Percentiles rank a stretch among this genome's conserved stretches.
These are phyloP conservation scores for Stromatinia cepivora DNA, from an alignment of 2,329 filamentous ascomycete genomes.

Conservation along the genomic window DNA sequence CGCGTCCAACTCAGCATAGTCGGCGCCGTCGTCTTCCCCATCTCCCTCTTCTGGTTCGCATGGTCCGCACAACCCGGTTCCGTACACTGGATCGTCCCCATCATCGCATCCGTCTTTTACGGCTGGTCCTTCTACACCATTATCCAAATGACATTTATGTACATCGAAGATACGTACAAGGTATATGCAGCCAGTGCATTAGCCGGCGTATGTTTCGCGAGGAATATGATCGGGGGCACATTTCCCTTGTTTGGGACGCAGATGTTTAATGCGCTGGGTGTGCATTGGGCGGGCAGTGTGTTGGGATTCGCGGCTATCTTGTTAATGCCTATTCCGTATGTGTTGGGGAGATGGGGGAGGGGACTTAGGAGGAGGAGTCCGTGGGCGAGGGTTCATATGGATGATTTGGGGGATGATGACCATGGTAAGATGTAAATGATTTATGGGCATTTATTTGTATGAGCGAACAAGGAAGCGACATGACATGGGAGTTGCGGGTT, in stretches of 20 bases:
- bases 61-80: conserved; percentile 57
- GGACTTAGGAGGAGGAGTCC: conserved; percentile 43
- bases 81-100: conserved; percentile 54
- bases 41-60: conserved; percentile 60
- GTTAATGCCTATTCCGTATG: conserved; percentile 54
- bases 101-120: conserved; percentile 55
- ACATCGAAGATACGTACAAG: conserved; percentile 57
- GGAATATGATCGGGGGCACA: conserved; percentile 56
- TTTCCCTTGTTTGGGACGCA: conserved; percentile 64
- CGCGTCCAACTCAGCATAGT: conserved; percentile 73
- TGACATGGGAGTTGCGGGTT: not conserved
- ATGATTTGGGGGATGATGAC: conserved; percentile 8
- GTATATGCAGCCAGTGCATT: conserved; percentile 58
- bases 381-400: conserved; percentile 55
- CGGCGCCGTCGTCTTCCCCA: conserved; percentile 52
- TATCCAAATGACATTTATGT: conserved; percentile 51
- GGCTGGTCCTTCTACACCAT: conserved; percentile 61
- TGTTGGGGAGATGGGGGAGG: conserved; percentile 51
- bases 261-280: conserved; percentile 45
- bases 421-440: not conserved
- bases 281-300: conserved; percentile 44
- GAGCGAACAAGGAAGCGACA: not conserved
- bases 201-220: conserved; percentile 58
- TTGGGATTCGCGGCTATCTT: conserved; percentile 48
- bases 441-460: not conserved